phyloP scores from a whole-genome alignment of 768 basidiomycete genomes.

The Xerocomus potaroensis region DNA sequence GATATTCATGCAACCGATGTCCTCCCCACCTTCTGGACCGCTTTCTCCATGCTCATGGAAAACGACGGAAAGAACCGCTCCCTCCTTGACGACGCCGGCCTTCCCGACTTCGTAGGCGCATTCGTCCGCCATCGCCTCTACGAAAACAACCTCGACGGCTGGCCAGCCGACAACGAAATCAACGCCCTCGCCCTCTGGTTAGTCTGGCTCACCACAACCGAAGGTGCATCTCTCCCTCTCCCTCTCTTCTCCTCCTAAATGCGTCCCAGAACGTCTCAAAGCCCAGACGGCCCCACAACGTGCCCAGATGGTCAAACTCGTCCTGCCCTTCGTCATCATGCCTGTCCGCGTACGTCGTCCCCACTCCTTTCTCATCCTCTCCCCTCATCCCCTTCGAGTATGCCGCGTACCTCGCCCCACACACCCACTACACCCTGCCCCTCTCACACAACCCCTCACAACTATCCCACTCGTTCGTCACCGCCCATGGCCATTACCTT shows the following conservation, averaged over 20 bases:
- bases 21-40: conserved; percentile 39
- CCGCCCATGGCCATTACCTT: conserved; percentile 46
- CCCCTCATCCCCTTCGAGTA: conserved; percentile 37
- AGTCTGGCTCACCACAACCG: conserved; percentile 56
- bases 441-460: conserved; percentile 24
- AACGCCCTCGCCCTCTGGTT: conserved; percentile 59
- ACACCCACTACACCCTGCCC: conserved; percentile 56
- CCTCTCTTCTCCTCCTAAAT: conserved; percentile 9
- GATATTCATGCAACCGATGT: conserved; percentile 32
- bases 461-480: conserved; percentile 28
- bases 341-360: conserved; percentile 41
- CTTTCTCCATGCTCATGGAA: conserved; percentile 56
- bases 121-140: conserved; percentile 47
- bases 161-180: conserved; percentile 50
- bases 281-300: conserved; percentile 28
- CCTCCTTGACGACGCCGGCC: conserved; percentile 51
- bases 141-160: conserved; percentile 41
- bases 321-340: conserved; percentile 46
- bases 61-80: conserved; percentile 62
- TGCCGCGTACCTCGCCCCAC: conserved; percentile 54
- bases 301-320: conserved; percentile 26
- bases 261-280: conserved; percentile 26
- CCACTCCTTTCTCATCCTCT: background rate
- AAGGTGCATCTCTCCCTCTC: conserved; percentile 35
- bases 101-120: conserved; percentile 41